Evolutionary conservation across 148 eudicot genomes (phyloP).

Genomic region (Camellia lanceoleosa): DNA sequence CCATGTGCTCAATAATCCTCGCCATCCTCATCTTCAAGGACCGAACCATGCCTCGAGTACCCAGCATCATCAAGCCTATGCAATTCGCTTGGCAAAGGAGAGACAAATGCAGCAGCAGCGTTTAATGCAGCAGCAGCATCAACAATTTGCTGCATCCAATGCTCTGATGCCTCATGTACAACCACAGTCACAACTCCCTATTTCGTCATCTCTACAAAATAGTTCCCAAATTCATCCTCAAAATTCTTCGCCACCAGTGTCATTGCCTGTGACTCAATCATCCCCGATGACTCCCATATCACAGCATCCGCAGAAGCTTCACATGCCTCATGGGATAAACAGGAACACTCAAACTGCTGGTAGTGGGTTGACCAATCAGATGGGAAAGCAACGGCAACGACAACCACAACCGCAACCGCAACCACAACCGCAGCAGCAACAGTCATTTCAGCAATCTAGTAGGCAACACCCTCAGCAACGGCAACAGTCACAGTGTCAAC

Average conservation of each 20-base stretch:
- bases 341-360: conserved; percentile 48
- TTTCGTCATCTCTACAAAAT: conserved; percentile 53
- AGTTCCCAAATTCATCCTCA: conserved; percentile 56
- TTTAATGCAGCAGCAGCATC: conserved; percentile 46
- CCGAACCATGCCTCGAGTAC: conserved; percentile 44
- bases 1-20: conserved; percentile 46
- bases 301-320: conserved; percentile 65
- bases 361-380: conserved; percentile 46
- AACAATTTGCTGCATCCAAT: conserved; percentile 56
- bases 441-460: conserved; percentile 49
- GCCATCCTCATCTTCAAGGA: conserved; percentile 58
- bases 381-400: conserved; percentile 55
- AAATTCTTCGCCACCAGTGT: conserved; percentile 46
- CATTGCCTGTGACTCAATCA: conserved; percentile 40
- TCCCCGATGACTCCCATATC: conserved; percentile 44
- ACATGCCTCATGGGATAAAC: conserved; percentile 42
- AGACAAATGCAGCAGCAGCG: conserved; percentile 58
- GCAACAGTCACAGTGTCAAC: conserved; percentile 46
- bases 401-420: conserved; percentile 32
- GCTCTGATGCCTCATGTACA: conserved; percentile 57
- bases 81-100: conserved; percentile 63
- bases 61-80: conserved; percentile 71
- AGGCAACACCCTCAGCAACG: conserved; percentile 81
- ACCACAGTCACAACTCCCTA: conserved; percentile 49
- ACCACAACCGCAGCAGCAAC: conserved; percentile 29